phyloP scores from a whole-genome alignment of 2,329 filamentous ascomycete species.

The Microcyclospora tardicrescens region DNA sequence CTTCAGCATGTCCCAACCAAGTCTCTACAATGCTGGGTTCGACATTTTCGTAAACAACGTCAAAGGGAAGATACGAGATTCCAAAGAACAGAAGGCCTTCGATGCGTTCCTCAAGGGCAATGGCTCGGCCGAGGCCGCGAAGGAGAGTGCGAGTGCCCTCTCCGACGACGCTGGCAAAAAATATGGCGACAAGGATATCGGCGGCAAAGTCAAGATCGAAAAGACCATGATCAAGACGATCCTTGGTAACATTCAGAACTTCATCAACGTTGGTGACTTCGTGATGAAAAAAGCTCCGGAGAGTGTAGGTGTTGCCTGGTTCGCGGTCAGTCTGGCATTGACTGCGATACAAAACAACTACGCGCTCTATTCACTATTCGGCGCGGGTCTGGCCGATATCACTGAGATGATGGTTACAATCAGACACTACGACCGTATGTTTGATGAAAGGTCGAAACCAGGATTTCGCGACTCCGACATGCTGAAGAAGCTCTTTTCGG shows the following conservation, averaged over 20 bases:
- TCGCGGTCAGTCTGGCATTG: constrained; percentile 8
- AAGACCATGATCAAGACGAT: constrained; percentile 7
- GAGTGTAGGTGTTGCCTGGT: constrained; percentile 11
- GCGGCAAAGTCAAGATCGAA: constrained; percentile 3
- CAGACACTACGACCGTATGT: constrained; percentile 9
- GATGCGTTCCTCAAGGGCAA: constrained; percentile 3
- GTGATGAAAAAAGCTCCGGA: constrained; percentile 10
- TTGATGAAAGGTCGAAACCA: constrained; percentile 7
- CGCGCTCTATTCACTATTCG: constrained; percentile 9
- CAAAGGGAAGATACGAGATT: too few species aligned
- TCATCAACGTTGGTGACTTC: constrained; percentile 8
- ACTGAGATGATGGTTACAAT: constrained; percentile 12
- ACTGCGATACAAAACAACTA: constrained; percentile 12
- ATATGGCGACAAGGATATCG: constrained; percentile 6
- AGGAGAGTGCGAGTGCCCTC: too few species aligned
- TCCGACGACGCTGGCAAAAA: constrained; percentile 3
- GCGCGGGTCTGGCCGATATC: constrained; percentile 7
- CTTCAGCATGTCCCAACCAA: too few species aligned
- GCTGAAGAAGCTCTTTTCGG: constrained; percentile 5
- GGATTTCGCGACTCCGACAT: constrained; percentile 7
- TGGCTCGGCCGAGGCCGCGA: not conserved
- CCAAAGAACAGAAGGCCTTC: not conserved
- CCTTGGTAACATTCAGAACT: constrained; percentile 9
- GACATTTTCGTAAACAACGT: too few species aligned
- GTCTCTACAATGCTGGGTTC: too few species aligned